Evolutionary conservation across 345 rosid genomes (phyloP).

Genomic region (Ceriops tagal): DNA sequence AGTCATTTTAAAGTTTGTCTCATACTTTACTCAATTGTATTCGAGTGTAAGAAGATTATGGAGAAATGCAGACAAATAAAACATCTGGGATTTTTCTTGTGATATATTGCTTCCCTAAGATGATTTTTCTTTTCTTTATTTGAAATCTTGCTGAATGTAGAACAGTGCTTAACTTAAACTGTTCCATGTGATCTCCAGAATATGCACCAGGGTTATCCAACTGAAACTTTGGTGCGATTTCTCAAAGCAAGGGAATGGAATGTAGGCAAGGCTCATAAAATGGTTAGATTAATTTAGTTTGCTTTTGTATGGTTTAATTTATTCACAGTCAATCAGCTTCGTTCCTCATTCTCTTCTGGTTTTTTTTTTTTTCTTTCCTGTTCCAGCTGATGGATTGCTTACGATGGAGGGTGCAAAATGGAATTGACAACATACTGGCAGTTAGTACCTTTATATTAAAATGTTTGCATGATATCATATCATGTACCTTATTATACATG

Average conservation of each 20-base stretch:
- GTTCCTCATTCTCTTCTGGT: background rate
- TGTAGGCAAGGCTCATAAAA: slow-evolving; percentile 29
- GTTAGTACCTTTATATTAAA: slow-evolving; percentile 9
- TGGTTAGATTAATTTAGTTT: slow-evolving; percentile 21
- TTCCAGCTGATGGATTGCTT: slow-evolving; percentile 30
- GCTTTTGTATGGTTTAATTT: background rate
- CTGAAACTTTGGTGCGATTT: slow-evolving; percentile 28
- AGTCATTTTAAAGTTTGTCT: too few relatives aligned
- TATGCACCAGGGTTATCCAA: slow-evolving; percentile 31
- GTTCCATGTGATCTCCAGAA: slow-evolving; percentile 15
- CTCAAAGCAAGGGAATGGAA: slow-evolving; percentile 35
- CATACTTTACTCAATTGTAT: too few relatives aligned
- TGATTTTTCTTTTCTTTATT: background rate
- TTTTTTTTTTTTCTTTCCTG: background rate
- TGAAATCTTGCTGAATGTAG: slow-evolving; percentile 1
- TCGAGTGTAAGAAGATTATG: too few relatives aligned
- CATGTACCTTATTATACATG: background rate
- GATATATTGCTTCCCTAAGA: background rate
- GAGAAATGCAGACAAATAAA: background rate
- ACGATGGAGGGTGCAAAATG: slow-evolving; percentile 29
- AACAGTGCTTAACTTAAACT: background rate
- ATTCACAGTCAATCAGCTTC: background rate
- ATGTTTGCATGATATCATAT: background rate
- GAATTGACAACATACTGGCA: slow-evolving; percentile 26
- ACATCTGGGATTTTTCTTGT: background rate